Percentiles rank a stretch among this genome's conserved stretches.
Evolutionary conservation across 805 yeast species (phyloP).

Genomic region (Barnettozyma wickerhamii): DNA sequence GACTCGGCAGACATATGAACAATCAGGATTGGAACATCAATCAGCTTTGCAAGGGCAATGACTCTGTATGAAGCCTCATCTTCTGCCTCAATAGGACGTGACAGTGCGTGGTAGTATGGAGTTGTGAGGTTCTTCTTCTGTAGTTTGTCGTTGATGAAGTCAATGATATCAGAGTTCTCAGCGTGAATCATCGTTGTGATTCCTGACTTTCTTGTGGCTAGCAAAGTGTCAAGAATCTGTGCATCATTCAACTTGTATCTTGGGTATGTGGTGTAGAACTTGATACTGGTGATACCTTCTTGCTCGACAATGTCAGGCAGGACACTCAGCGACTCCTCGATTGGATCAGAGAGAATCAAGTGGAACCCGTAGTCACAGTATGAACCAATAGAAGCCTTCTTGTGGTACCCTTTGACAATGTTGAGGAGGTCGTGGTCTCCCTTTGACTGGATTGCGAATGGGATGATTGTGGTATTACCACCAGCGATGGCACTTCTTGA

Average conservation of each 20-base stretch:
- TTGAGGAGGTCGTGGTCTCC: constrained; percentile 26
- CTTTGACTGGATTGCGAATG: constrained; percentile 42
- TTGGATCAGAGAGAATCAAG: constrained; percentile 37
- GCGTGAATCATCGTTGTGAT: constrained; percentile 49
- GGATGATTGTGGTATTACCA: constrained; percentile 45
- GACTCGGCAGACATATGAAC: constrained; percentile 45
- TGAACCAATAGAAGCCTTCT: constrained; percentile 27
- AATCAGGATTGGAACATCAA: constrained; percentile 42
- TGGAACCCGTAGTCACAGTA: constrained; percentile 49
- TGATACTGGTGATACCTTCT: constrained; percentile 20
- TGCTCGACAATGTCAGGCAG: constrained; percentile 30
- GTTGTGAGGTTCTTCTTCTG: constrained; percentile 34
- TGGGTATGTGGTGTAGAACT: constrained; percentile 43
- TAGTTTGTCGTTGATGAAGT: constrained; percentile 36
- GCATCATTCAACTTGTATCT: constrained; percentile 37
- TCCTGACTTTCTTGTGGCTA: constrained; percentile 35
- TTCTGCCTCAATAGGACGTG: constrained; percentile 42
- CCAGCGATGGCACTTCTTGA: constrained; percentile 45
- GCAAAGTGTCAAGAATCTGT: constrained; percentile 35
- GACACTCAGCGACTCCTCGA: constrained; percentile 27
- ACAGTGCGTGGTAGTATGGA: constrained; percentile 42
- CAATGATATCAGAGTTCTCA: constrained; percentile 45
- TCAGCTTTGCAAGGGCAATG: constrained; percentile 37
- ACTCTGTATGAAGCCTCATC: constrained; percentile 48
- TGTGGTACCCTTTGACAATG: constrained; percentile 31